These are phyloP conservation scores for Dioscorea zingiberensis DNA, from an alignment of 106 monocot species.

Conservation along the genomic window DNA sequence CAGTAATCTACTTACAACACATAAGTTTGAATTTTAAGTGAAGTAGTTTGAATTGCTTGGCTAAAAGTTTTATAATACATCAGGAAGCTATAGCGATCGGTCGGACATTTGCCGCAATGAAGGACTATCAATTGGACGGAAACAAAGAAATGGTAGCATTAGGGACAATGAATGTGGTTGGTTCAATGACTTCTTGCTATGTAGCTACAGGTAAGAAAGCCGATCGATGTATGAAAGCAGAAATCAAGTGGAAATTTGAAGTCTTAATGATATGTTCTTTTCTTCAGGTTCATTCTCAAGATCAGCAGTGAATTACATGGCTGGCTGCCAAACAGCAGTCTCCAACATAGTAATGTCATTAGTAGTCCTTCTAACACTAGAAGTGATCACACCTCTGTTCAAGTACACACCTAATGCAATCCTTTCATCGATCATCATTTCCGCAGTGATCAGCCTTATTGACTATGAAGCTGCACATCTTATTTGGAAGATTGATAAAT, in stretches of 20 bases:
- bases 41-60: not conserved
- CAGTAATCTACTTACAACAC: slow-evolving; percentile 26
- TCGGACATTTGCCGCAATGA: slow-evolving; percentile 89
- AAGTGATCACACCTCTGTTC: slow-evolving; percentile 75
- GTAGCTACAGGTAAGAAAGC: slow-evolving; percentile 62
- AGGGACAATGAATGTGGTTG: slow-evolving; percentile 80
- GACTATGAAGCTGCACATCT: slow-evolving; percentile 59
- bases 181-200: slow-evolving; percentile 88
- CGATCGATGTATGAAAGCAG: too few relatives aligned
- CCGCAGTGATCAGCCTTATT: slow-evolving; percentile 64
- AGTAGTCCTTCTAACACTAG: slow-evolving; percentile 58
- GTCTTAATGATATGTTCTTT: too few relatives aligned
- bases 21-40: not conserved
- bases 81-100: slow-evolving; percentile 95
- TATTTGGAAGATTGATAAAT: slow-evolving; percentile 87
- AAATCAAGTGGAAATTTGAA: too few relatives aligned
- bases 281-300: slow-evolving; percentile 91
- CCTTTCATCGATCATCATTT: slow-evolving; percentile 74
- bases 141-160: slow-evolving; percentile 97
- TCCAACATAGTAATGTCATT: slow-evolving; percentile 85
- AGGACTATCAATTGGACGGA: slow-evolving; percentile 86
- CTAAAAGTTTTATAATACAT: not conserved
- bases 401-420: slow-evolving; percentile 93
- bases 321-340: slow-evolving; percentile 66
- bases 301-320: slow-evolving; percentile 92